phyloP scores from a whole-genome alignment of 2,329 filamentous ascomycete genomes.

The Scedosporium minutisporum region DNA sequence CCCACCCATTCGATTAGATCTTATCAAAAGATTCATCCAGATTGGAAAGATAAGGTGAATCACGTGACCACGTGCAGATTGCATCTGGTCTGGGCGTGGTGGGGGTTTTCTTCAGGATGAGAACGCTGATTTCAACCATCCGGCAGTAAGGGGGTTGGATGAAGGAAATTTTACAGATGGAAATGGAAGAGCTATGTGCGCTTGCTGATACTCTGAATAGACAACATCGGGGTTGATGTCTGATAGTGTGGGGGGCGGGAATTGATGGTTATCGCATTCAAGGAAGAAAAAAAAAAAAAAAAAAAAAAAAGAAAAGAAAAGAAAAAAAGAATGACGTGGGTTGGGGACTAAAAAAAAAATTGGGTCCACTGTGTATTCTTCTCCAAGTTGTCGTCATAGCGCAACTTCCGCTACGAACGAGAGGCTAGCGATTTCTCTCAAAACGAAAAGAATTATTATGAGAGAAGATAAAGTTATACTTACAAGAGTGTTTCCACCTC shows the following conservation, averaged over 20 bases:
- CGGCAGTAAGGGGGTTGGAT: not conserved
- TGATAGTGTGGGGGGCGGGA: not conserved
- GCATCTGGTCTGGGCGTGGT: not conserved
- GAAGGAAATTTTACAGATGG: not conserved
- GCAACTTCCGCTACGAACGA: not conserved
- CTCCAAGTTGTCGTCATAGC: no score
- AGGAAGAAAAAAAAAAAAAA: no score
- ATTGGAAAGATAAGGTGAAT: constrained; percentile 4
- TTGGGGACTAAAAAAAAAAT: not conserved
- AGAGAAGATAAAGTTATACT: constrained; percentile 9
- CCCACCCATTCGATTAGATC: constrained; percentile 7
- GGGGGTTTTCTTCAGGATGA: not conserved
- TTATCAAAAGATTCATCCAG: constrained; percentile 1
- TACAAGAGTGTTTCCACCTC: constrained; percentile 19
- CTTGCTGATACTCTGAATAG: not conserved
- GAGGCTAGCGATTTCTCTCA: not conserved
- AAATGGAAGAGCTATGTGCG: not conserved
- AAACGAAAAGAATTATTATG: not conserved
- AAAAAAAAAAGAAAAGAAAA: no score
- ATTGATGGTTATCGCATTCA: not conserved
- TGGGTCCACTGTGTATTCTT: no score
- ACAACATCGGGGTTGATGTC: not conserved
- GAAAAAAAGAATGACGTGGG: not conserved
- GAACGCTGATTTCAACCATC: no score
- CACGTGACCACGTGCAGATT: constrained; percentile 2